Conservation (phyloP, 768 basidiomycete genomes). For the Lactarius tabidus region DNA sequence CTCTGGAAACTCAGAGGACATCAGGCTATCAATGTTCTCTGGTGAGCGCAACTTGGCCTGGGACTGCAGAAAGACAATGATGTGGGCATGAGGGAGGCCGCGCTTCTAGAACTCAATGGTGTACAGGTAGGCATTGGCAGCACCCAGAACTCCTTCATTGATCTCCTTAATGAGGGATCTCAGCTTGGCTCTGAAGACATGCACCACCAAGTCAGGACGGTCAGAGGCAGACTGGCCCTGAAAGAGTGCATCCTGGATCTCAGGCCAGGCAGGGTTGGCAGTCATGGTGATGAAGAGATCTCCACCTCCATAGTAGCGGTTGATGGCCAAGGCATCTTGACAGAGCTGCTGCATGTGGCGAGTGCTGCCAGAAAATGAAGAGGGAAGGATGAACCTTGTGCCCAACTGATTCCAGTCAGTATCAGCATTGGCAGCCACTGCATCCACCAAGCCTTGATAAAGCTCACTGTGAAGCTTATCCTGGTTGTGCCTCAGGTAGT, state of each 20-base stretch:
- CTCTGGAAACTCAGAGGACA: constrained; percentile 45
- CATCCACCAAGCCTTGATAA: background rate
- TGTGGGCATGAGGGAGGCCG: constrained; percentile 52
- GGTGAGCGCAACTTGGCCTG: constrained; percentile 35
- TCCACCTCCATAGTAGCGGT: background rate
- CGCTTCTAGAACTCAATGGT: constrained; percentile 57
- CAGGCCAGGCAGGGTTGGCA: constrained; percentile 47
- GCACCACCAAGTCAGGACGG: constrained; percentile 44
- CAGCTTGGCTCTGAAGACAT: constrained; percentile 45
- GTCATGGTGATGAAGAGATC: constrained; percentile 42
- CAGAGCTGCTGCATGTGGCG: background rate
- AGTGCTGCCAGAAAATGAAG: background rate
- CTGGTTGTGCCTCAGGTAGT: background rate
- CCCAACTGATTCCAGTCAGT: background rate
- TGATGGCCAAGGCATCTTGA: constrained; percentile 5
- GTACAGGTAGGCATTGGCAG: constrained; percentile 42
- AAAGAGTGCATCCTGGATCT: background rate
- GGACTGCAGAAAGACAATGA: constrained; percentile 41
- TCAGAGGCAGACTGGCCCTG: constrained; percentile 36
- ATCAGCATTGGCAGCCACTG: background rate
- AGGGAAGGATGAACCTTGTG: background rate
- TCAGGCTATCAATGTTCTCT: constrained; percentile 38
- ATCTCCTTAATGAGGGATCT: constrained; percentile 35
- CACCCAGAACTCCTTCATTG: constrained; percentile 40
- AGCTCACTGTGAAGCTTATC: background rate